Conservation (phyloP, 192 early-diverging fungal genomes). For the Phlyctochytrium arcticum region DNA sequence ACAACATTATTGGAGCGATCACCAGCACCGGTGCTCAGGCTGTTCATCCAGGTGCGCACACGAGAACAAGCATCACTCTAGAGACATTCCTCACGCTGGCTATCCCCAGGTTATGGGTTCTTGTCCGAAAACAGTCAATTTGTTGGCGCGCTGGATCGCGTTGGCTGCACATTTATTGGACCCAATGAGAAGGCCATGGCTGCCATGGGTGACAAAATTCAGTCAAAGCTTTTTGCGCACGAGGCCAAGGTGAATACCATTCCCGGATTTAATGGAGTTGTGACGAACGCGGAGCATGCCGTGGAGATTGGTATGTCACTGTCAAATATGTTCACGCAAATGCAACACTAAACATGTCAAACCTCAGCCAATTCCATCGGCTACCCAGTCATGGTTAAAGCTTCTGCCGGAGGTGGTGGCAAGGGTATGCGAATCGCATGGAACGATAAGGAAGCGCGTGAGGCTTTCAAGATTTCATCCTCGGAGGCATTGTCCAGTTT, state of each 20-base stretch:
- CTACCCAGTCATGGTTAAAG: slow-evolving; percentile 97
- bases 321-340: too few relatives aligned
- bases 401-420: slow-evolving; percentile 93
- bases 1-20: slow-evolving; percentile 73
- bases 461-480: slow-evolving; percentile 77
- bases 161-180: slow-evolving; percentile 85
- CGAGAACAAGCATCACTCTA: neutral
- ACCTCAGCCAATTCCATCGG: slow-evolving; percentile 84
- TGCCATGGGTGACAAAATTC: slow-evolving; percentile 97
- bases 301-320: slow-evolving; percentile 59
- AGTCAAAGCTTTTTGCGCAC: slow-evolving; percentile 93
- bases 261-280: slow-evolving; percentile 86
- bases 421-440: slow-evolving; percentile 97
- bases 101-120: slow-evolving; percentile 78
- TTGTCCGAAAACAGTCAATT: slow-evolving; percentile 86
- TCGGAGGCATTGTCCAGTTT: slow-evolving; percentile 90
- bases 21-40: slow-evolving; percentile 78
- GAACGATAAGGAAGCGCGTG: slow-evolving; percentile 56
- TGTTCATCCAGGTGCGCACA: slow-evolving; percentile 70
- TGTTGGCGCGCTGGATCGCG: slow-evolving; percentile 70
- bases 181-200: slow-evolving; percentile 91
- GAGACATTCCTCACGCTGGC: neutral
- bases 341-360: too few relatives aligned
- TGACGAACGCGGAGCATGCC: slow-evolving; percentile 68
- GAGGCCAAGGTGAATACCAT: slow-evolving; percentile 78